Percentiles rank a stretch among this genome's conserved stretches.
phyloP scores from a whole-genome alignment of 495 filamentous ascomycete species.

The Neohortaea acidophila region DNA sequence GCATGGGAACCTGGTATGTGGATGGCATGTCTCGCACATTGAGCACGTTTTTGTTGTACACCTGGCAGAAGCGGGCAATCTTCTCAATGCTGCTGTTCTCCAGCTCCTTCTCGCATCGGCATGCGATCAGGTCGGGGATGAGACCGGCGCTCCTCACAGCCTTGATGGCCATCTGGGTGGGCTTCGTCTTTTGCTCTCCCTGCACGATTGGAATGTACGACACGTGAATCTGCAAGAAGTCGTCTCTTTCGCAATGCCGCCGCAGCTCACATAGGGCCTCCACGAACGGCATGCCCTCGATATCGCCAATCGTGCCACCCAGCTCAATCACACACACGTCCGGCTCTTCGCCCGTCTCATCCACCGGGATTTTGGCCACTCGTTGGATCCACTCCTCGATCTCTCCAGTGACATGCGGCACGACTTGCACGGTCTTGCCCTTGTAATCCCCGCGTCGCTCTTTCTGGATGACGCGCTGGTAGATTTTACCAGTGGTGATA shows the following conservation, averaged over 20 bases:
- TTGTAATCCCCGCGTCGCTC: constrained; percentile 76
- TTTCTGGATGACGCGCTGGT: constrained; percentile 66
- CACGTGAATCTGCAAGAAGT: constrained; percentile 79
- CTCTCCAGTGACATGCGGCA: constrained; percentile 78
- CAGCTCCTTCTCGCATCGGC: constrained; percentile 65
- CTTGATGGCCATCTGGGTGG: constrained; percentile 79
- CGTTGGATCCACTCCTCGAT: constrained; percentile 88
- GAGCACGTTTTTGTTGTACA: constrained; percentile 65
- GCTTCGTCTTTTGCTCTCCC: constrained; percentile 93
- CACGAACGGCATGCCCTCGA: constrained; percentile 81
- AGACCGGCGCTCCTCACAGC: constrained; percentile 67
- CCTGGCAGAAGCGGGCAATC: constrained; percentile 74
- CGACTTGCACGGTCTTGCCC: constrained; percentile 83
- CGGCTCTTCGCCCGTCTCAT: constrained; percentile 64
- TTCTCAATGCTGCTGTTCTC: constrained; percentile 65
- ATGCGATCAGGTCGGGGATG: constrained; percentile 86
- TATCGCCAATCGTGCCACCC: constrained; percentile 75
- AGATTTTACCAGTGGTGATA: constrained; percentile 94
- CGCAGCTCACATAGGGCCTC: constrained; percentile 71
- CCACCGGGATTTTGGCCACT: constrained; percentile 73
- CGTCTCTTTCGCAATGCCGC: constrained; percentile 53
- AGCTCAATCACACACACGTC: constrained; percentile 86
- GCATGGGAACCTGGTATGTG: constrained; percentile 82
- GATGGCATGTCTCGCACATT: constrained; percentile 73
- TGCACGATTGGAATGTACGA: constrained; percentile 56